Conservation (phyloP, 2,329 filamentous ascomycete species). For the Ascochyta koolunga region DNA sequence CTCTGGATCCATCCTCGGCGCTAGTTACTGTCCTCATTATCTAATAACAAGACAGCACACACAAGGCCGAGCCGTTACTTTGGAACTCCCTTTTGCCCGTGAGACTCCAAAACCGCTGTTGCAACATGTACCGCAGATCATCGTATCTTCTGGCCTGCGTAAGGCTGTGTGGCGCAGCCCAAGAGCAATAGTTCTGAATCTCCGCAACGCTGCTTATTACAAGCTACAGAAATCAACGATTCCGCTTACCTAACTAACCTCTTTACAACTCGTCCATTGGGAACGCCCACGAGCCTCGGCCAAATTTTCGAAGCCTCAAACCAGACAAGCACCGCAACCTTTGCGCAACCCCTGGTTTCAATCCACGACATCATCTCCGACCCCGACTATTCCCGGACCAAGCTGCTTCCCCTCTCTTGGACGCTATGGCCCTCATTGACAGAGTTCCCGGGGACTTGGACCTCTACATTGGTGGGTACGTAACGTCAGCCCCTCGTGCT, state of each 20-base stretch:
- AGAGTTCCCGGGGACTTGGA: constrained; percentile 72
- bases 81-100: constrained; percentile 5
- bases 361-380: constrained; percentile 28
- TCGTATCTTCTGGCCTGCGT: constrained; percentile 4
- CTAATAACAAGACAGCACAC: background rate
- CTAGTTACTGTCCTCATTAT: constrained; percentile 10
- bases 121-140: constrained; percentile 5
- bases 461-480: constrained; percentile 81
- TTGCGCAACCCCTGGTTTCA: constrained; percentile 20
- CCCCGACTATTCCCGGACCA: constrained; percentile 22
- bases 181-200: background rate
- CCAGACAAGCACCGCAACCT: constrained; percentile 23
- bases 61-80: background rate
- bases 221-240: constrained; percentile 5
- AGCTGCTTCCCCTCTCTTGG: constrained; percentile 6
- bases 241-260: constrained; percentile 22
- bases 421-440: constrained; percentile 65
- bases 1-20: constrained; percentile 11
- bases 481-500: constrained; percentile 28
- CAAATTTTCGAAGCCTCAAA: constrained; percentile 28
- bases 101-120: background rate
- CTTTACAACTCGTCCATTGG: constrained; percentile 14
- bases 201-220: constrained; percentile 7
- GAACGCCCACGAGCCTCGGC: constrained; percentile 25
- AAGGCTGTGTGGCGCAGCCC: constrained; percentile 11